These are phyloP conservation scores for Byssoonygena ceratinophila DNA, from an alignment of 2,329 filamentous ascomycete genomes.

Conservation along the genomic window DNA sequence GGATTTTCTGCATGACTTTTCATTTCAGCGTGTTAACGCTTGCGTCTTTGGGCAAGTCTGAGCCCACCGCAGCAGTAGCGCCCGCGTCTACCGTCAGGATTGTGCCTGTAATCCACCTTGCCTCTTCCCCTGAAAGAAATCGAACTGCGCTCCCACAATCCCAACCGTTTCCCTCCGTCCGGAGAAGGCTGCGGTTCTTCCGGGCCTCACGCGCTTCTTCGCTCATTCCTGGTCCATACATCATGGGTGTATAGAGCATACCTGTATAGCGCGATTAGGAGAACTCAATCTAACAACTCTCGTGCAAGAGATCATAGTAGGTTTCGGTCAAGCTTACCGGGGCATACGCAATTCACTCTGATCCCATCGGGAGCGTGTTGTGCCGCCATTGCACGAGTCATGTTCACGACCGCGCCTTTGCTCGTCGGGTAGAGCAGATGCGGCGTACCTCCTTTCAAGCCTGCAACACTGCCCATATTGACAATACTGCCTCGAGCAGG, in stretches of 20 bases:
- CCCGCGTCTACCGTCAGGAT: slow-evolving; percentile 42
- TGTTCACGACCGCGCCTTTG: slow-evolving; percentile 46
- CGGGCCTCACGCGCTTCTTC: slow-evolving; percentile 42
- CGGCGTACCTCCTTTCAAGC: slow-evolving; percentile 45
- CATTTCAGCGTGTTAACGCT: slow-evolving; percentile 26
- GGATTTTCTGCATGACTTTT: background rate
- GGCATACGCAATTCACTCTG: slow-evolving; percentile 47
- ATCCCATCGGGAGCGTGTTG: slow-evolving; percentile 44
- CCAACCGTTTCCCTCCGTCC: slow-evolving; percentile 46
- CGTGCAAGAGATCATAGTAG: background rate
- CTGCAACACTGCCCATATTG: slow-evolving; percentile 55
- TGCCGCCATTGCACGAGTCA: slow-evolving; percentile 47
- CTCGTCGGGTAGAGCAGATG: slow-evolving; percentile 45
- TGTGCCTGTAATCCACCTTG: slow-evolving; percentile 44
- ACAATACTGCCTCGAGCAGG: slow-evolving; percentile 45
- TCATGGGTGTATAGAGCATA: slow-evolving; percentile 49
- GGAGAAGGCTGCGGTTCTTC: slow-evolving; percentile 42
- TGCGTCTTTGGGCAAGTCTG: slow-evolving; percentile 32
- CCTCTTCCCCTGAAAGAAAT: slow-evolving; percentile 44
- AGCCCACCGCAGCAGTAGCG: slow-evolving; percentile 36
- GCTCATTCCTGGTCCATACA: slow-evolving; percentile 43
- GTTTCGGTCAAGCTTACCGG: slow-evolving; percentile 24
- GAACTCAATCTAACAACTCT: background rate
- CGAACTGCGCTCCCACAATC: slow-evolving; percentile 43
- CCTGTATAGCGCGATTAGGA: background rate